Base-by-base conservation (phyloP, 2,329 filamentous ascomycete genomes). In the Xylariaceae sp. region DNA sequence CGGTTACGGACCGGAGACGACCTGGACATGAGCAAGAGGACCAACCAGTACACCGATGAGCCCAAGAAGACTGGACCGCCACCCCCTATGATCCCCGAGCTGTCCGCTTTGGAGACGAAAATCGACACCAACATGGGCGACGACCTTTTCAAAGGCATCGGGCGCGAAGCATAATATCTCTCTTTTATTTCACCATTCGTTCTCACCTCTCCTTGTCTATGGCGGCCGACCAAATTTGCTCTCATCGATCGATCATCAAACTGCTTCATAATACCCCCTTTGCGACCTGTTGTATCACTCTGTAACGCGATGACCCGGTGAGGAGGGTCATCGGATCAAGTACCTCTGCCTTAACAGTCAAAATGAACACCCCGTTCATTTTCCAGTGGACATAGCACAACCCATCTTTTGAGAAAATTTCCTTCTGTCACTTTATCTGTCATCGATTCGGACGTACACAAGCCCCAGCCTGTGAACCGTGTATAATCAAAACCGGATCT, bases 71-170 rank as follows among this genome's bases (percentile, higher is more conserved):
- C 61, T 27, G 74, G 73, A 10, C 77, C 78, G 7, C 79, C 78
- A 45, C 76, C 79, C 29, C 79, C 79, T 20, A 80, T 76, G 76
- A 81, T 82, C 40, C 79, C 79, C 17, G 78, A 82, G 58, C 66
- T 82, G 40, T 69, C 64, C 55, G 70, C 74, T 39, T 66, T 80
- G 44, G 70, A 78, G 55, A 70, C 73, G 45, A 73, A 72, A 58
- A 56, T 74, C 39, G 72, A 73, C 38, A 63, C 69, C 20, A 58
- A 63, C 38, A 69, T 77, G 34, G 76, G 76, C 40, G 63, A 66
- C 47, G 76, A 81, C 50, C 64, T 82, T 25, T 82, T 82, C 63
- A 80, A 79, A 59, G 70, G 75, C 51, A 81, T 82, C 61, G 48
- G 47, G 10, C 35, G 42, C 32, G 46, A 49, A 25, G 16, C 39